phyloP scores from a whole-genome alignment of 2,329 filamentous ascomycete genomes.

The Botrytis medusae region DNA sequence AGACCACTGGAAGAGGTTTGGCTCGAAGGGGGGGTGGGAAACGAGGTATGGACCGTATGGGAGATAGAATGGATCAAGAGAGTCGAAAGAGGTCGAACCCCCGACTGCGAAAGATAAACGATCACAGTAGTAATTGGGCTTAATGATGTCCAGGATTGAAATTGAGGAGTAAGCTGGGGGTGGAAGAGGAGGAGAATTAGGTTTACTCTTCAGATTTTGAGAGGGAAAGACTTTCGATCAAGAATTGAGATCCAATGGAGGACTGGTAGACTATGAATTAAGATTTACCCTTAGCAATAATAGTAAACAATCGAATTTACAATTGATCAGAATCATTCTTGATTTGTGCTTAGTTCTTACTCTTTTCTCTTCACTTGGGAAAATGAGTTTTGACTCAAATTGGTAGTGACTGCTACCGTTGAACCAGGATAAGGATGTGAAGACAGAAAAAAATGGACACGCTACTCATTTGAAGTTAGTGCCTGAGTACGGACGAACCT shows the following conservation, averaged over 20 bases:
- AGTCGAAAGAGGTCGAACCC: constrained; percentile 5
- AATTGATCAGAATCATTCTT: not conserved
- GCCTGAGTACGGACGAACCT: not conserved
- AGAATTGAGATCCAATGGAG: not conserved
- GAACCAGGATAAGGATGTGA: not conserved
- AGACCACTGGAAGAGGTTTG: constrained; percentile 14
- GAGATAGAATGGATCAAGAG: constrained; percentile 6
- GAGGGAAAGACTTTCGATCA: not conserved
- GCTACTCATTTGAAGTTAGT: not conserved
- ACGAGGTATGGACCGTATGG: not conserved
- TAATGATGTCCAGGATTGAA: constrained; percentile 6
- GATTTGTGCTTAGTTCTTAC: constrained; percentile 5
- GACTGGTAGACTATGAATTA: not conserved
- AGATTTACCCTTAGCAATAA: constrained; percentile 11
- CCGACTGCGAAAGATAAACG: constrained; percentile 5
- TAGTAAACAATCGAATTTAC: constrained; percentile 6
- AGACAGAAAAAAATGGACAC: not conserved
- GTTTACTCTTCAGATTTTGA: not conserved
- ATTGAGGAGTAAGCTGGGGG: constrained; percentile 11
- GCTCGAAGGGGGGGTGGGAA: constrained; percentile 25
- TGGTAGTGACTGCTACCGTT: not conserved
- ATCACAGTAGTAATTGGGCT: not conserved
- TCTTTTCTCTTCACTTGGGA: not conserved
- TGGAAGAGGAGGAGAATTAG: not conserved
- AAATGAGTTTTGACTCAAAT: constrained; percentile 2